A percentile compares a stretch with the other conserved stretches of the same genome.
phyloP scores from a whole-genome alignment of 2,329 filamentous ascomycete genomes.

The Neofusicoccum parvum region DNA sequence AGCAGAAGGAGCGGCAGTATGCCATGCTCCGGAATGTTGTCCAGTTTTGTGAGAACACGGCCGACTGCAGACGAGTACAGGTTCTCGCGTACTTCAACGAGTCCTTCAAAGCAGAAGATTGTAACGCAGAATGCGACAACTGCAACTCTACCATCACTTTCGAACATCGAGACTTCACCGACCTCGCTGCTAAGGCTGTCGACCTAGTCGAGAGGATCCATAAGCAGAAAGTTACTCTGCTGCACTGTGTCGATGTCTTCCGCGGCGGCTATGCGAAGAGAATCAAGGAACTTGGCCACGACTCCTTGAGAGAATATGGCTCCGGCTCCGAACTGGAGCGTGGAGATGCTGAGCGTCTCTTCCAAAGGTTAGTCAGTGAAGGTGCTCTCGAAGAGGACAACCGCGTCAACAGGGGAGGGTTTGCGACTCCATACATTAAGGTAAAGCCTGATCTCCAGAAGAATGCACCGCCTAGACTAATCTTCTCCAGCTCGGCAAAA shows the following conservation, averaged over 20 bases:
- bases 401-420: slow-evolving; percentile 63
- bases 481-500: slow-evolving; percentile 42
- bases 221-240: slow-evolving; percentile 66
- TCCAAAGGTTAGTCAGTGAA: slow-evolving; percentile 73
- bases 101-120: slow-evolving; percentile 71
- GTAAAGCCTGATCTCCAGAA: slow-evolving; percentile 48
- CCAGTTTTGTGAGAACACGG: slow-evolving; percentile 85
- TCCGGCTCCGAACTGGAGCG: slow-evolving; percentile 70
- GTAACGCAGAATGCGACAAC: slow-evolving; percentile 81
- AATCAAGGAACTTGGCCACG: slow-evolving; percentile 51
- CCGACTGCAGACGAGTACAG: slow-evolving; percentile 83
- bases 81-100: slow-evolving; percentile 96
- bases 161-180: slow-evolving; percentile 74
- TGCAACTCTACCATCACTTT: slow-evolving; percentile 74
- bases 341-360: slow-evolving; percentile 80
- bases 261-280: slow-evolving; percentile 68
- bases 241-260: slow-evolving; percentile 83
- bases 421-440: slow-evolving; percentile 73
- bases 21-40: slow-evolving; percentile 84
- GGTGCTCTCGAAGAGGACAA: slow-evolving; percentile 74
- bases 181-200: slow-evolving; percentile 72
- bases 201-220: slow-evolving; percentile 64
- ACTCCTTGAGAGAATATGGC: slow-evolving; percentile 63
- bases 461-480: slow-evolving; percentile 24
- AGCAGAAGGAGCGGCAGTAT: slow-evolving; percentile 71